Percentiles rank a stretch among this genome's conserved stretches.
These are phyloP conservation scores for Dunaliella primolecta DNA, from an alignment of 139 green algal species.

Conservation along the genomic window DNA sequence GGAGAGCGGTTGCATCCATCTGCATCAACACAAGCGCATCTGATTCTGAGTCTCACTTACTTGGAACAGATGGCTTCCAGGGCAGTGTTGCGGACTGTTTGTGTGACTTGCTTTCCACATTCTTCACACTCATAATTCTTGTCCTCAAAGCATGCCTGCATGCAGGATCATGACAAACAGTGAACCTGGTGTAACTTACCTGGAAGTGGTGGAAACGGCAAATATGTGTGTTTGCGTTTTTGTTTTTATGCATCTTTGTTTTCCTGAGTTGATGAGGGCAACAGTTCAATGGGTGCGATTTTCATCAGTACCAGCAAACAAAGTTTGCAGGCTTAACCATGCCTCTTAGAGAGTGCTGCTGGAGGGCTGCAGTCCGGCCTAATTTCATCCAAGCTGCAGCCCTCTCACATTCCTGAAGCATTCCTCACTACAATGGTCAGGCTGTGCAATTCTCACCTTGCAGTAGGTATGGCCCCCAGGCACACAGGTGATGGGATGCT, in stretches of 20 bases:
- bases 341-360: background rate
- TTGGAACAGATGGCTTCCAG: slow-evolving; percentile 38
- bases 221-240: background rate
- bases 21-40: background rate
- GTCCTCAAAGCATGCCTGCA: slow-evolving; percentile 21
- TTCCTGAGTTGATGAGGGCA: background rate
- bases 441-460: slow-evolving; percentile 8
- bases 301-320: background rate
- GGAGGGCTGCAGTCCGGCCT: no score
- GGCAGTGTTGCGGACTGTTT: slow-evolving; percentile 14
- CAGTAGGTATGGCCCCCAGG: slow-evolving; percentile 41
- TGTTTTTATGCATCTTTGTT: background rate
- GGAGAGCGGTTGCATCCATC: background rate
- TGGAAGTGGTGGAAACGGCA: no score
- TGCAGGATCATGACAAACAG: no score
- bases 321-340: no score
- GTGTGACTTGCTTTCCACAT: slow-evolving; percentile 18
- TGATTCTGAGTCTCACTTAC: slow-evolving; percentile 11
- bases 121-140: slow-evolving; percentile 23
- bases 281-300: background rate
- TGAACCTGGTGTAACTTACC: no score
- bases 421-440: no score
- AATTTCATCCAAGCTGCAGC: no score
- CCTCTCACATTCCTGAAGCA: background rate
- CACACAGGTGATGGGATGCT: slow-evolving; percentile 23